Evolutionary conservation across 441 rosid species (phyloP).

Genomic region (Croton setiger): DNA sequence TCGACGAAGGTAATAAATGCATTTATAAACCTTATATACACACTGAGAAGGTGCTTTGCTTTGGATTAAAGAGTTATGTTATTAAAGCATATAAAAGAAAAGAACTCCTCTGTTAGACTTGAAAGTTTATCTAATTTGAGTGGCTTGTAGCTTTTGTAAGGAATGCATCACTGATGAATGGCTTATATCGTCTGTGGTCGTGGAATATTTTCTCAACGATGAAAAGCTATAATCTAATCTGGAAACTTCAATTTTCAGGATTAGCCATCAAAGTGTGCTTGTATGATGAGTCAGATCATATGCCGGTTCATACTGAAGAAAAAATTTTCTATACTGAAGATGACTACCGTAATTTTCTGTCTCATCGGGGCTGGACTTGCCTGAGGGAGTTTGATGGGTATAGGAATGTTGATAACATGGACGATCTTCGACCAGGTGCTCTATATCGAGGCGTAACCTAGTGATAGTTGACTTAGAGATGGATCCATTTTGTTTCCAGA

Average conservation of each 20-base stretch:
- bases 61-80: background rate
- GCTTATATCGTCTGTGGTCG: background rate
- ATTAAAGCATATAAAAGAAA: background rate
- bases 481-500: background rate
- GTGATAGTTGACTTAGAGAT: slow-evolving; percentile 24
- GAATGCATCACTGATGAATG: background rate
- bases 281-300: slow-evolving; percentile 75
- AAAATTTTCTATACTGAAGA: slow-evolving; percentile 83
- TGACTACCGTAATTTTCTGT: slow-evolving; percentile 75
- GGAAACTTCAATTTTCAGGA: slow-evolving; percentile 39
- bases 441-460: slow-evolving; percentile 59
- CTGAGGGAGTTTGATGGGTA: slow-evolving; percentile 81
- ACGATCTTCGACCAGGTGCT: slow-evolving; percentile 79
- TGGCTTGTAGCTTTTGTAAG: background rate
- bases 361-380: slow-evolving; percentile 75
- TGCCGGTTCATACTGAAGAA: slow-evolving; percentile 83
- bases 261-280: slow-evolving; percentile 71
- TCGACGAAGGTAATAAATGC: slow-evolving; percentile 66
- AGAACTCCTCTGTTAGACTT: background rate
- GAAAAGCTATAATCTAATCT: background rate
- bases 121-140: background rate
- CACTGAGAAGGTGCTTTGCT: background rate
- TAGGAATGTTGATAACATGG: slow-evolving; percentile 79
- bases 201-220: background rate
- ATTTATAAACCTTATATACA: background rate